phyloP scores from a whole-genome alignment of 208 protist genomes.

The Entamoeba histolytica region DNA sequence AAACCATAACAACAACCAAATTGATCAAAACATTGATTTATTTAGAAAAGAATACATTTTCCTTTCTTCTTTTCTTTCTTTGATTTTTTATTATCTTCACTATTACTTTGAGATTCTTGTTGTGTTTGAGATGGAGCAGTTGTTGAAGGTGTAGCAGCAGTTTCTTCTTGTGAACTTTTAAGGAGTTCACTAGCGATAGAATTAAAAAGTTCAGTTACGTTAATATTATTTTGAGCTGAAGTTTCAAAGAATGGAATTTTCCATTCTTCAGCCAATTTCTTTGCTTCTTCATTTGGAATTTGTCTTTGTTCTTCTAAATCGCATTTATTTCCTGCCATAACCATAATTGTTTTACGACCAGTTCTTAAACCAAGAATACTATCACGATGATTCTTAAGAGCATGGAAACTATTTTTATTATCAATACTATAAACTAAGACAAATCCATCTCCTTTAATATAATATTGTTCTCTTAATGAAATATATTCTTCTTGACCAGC shows the following conservation, averaged over 20 bases:
- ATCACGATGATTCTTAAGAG: conserved; percentile 38
- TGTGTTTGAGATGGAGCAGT: background rate
- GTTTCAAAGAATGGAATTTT: conserved; percentile 28
- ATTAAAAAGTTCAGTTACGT: background rate
- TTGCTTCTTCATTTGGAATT: conserved; percentile 15
- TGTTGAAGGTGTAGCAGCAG: background rate
- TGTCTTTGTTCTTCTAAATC: conserved; percentile 24
- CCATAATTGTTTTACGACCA: conserved; percentile 21
- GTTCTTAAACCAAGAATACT: conserved; percentile 29
- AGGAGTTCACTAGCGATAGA: background rate
- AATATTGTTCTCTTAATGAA: conserved; percentile 43
- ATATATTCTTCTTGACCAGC: conserved; percentile 30
- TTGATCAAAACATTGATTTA: too few species aligned
- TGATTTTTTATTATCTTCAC: background rate
- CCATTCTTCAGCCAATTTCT: conserved; percentile 20
- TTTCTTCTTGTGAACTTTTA: background rate
- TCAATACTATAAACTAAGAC: conserved; percentile 50
- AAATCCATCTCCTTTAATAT: conserved; percentile 43
- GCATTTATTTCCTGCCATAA: conserved; percentile 39
- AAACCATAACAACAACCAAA: too few species aligned
- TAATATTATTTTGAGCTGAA: conserved; percentile 3
- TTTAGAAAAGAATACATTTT: background rate
- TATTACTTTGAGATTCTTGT: too few species aligned
- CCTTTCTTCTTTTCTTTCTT: background rate
- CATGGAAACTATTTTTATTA: conserved; percentile 36